Base-by-base conservation (phyloP, 257 asterid species). In the Plantago major region DNA sequence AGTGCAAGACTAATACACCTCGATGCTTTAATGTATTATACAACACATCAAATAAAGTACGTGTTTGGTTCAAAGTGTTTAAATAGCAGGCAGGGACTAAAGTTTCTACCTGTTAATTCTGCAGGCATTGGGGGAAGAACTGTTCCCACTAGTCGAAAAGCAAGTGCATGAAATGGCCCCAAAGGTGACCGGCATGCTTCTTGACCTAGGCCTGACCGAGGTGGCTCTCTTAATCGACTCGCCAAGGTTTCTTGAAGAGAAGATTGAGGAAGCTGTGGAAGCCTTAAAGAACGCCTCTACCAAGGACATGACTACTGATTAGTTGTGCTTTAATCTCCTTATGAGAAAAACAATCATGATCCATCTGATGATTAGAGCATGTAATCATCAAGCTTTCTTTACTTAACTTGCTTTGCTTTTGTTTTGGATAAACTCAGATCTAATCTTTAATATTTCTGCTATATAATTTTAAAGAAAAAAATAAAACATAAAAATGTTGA, bases 121-220 rank as follows among this genome's bases (percentile, higher is more conserved):
- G 59, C 81, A 88, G 96, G 81, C 83, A 86, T 60, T 88, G 81
- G 92, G 95, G 0, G 86, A 73, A 38, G 73, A 68, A 53, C 51
- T 88, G 42, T 83, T 78, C 64, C 95, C 95, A 5, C 80, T 83
- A 14, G 88, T 88, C 4, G 81, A 81, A 49, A 77, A 83, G 71
- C 40, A 85, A 52, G 92, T 78, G 79, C 89, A 78, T 2, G 88
- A 78, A 30, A 71, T 76, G 26, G 95, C 95, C 0, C 83, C 78
- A 14, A 81, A 81, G 65, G 85, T 85, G n/a, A 88, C 95, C 3
- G 84, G 82, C 43, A 85, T 83, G 92, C 83, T 85, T 33, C 58
- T 88, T 70, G 92, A 83, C 61, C 85, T 85, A 92, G 96, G 83
- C 40, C 86, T 81, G 67, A 78, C 85, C 0, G 90, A 83, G 66